phyloP scores from a whole-genome alignment of 148 eudicot genomes.

The Polygonum maritimum region DNA sequence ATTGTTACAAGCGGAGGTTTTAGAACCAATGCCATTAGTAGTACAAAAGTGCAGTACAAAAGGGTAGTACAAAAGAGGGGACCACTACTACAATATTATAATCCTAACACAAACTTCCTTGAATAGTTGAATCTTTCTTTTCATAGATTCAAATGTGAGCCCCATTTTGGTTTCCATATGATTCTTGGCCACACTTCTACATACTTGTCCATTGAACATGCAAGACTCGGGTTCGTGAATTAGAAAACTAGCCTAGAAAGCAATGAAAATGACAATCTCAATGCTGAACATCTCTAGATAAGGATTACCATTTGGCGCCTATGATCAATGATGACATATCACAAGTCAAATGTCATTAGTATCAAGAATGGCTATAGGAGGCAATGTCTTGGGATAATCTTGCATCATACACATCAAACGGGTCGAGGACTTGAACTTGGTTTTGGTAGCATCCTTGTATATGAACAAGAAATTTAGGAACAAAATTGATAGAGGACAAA shows the following conservation, averaged over 20 bases:
- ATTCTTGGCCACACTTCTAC: constrained; percentile 92
- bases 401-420: constrained; percentile 99
- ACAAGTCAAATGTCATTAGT: neutral
- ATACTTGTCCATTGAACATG: constrained; percentile 75
- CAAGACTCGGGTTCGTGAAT: constrained; percentile 49
- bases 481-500: too few species aligned
- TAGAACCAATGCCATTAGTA: too few species aligned
- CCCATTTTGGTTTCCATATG: constrained; percentile 93
- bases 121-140: constrained; percentile 32
- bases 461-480: constrained; percentile 15
- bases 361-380: constrained; percentile 54
- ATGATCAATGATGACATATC: constrained; percentile 5
- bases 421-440: constrained; percentile 86
- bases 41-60: too few species aligned
- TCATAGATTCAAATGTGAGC: constrained; percentile 57
- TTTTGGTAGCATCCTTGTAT: constrained; percentile 83
- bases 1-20: too few species aligned
- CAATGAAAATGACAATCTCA: neutral
- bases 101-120: too few species aligned
- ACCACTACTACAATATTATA: too few species aligned
- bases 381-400: constrained; percentile 93
- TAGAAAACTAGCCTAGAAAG: constrained; percentile 66
- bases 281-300: constrained; percentile 22
- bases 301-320: constrained; percentile 98
- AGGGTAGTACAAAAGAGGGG: too few species aligned